Evolutionary conservation across 352 stramenopile genomes (phyloP).

Genomic region (Phytophthora hibernalis): DNA sequence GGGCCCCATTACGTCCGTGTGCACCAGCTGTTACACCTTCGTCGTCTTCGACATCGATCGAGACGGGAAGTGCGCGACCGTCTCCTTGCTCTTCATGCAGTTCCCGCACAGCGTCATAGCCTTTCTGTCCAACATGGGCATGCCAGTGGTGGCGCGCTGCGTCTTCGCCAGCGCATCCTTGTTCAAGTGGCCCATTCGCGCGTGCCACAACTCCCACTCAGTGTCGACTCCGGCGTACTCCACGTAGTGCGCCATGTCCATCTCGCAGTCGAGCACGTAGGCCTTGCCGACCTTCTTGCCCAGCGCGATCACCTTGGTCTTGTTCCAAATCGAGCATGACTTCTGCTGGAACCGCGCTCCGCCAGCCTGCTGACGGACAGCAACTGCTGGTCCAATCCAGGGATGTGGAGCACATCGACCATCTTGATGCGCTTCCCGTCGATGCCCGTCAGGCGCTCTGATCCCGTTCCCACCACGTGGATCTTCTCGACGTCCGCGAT

Average conservation of each 20-base stretch:
- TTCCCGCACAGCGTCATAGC: slow-evolving; percentile 19
- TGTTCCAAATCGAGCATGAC: slow-evolving; percentile 14
- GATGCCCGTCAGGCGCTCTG: slow-evolving; percentile 7
- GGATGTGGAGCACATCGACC: slow-evolving; percentile 26
- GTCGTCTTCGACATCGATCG: slow-evolving; percentile 19
- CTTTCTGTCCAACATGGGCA: neutral
- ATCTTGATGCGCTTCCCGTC: slow-evolving; percentile 10
- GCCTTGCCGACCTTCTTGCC: slow-evolving; percentile 16
- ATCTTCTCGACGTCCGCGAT: slow-evolving; percentile 30
- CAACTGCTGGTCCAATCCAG: slow-evolving; percentile 24
- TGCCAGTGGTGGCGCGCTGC: slow-evolving; percentile 15
- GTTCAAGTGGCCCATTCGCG: slow-evolving; percentile 15
- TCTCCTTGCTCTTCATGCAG: slow-evolving; percentile 33
- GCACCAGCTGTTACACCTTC: slow-evolving; percentile 25
- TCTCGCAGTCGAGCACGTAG: slow-evolving; percentile 24
- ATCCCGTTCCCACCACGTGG: slow-evolving; percentile 14
- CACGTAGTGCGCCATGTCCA: slow-evolving; percentile 18
- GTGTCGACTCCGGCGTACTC: slow-evolving; percentile 19
- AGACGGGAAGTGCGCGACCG: slow-evolving; percentile 12
- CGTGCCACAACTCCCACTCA: slow-evolving; percentile 36
- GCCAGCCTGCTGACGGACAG: slow-evolving; percentile 32
- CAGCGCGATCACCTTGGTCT: neutral
- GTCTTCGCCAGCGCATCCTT: slow-evolving; percentile 6
- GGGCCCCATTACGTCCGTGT: slow-evolving; percentile 34
- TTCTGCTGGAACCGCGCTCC: slow-evolving; percentile 7